These are phyloP conservation scores for Populus tremula DNA, from an alignment of 345 rosid species.

Conservation along the genomic window DNA sequence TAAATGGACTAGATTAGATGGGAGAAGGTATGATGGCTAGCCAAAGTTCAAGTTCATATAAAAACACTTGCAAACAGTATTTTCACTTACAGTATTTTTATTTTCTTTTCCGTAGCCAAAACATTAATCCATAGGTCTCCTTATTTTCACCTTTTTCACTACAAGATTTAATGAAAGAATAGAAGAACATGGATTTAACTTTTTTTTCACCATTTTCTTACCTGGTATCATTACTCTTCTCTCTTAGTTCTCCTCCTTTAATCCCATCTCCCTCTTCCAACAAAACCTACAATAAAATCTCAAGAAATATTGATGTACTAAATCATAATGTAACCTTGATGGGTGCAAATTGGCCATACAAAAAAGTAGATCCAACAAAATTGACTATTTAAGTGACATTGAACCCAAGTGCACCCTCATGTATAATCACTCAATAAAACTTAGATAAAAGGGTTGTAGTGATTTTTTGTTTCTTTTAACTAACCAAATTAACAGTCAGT, in stretches of 20 bases:
- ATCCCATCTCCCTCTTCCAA: constrained; percentile 11
- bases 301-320: background rate
- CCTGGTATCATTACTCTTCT: constrained; percentile 48
- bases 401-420: constrained; percentile 43
- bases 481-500: constrained; percentile 30
- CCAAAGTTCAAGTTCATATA: constrained; percentile 52
- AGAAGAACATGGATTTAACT: constrained; percentile 17
- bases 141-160: constrained; percentile 35
- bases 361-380: constrained; percentile 6
- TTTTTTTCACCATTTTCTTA: constrained; percentile 35
- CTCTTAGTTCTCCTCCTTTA: constrained; percentile 17
- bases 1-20: constrained; percentile 35
- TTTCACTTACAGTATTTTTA: constrained; percentile 36
- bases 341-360: constrained; percentile 32
- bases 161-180: constrained; percentile 40
- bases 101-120: constrained; percentile 21
- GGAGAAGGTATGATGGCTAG: constrained; percentile 52
- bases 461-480: constrained; percentile 17
- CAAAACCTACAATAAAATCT: constrained; percentile 26
- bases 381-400: constrained; percentile 14
- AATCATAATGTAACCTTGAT: constrained; percentile 9
- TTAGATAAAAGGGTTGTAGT: background rate
- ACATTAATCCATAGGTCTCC: constrained; percentile 27
- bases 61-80: constrained; percentile 44
- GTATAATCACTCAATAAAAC: background rate